phyloP scores from a whole-genome alignment of 2,329 filamentous ascomycete genomes.

The Aspergillus aculeatus region DNA sequence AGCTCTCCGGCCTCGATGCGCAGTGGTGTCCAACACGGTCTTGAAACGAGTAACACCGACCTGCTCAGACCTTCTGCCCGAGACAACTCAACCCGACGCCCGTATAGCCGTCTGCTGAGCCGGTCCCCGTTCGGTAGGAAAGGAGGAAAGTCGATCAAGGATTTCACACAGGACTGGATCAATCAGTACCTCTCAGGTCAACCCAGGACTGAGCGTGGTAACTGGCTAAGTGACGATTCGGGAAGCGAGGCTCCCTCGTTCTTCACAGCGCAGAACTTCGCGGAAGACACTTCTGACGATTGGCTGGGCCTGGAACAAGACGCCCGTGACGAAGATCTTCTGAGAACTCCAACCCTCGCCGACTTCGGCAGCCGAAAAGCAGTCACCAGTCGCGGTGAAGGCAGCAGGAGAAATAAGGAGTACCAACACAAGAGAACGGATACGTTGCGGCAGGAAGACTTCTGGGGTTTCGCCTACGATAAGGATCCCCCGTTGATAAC shows the following conservation, averaged over 20 bases:
- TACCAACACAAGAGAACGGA: slow-evolving; percentile 39
- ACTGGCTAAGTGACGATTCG: slow-evolving; percentile 80
- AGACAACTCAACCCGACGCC: slow-evolving; percentile 23
- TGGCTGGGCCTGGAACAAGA: slow-evolving; percentile 46
- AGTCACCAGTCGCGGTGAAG: slow-evolving; percentile 17
- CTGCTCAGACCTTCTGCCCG: slow-evolving; percentile 30
- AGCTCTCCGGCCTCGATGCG: slow-evolving; percentile 36
- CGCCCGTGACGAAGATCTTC: slow-evolving; percentile 36
- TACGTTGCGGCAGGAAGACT: slow-evolving; percentile 46
- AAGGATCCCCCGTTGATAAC: slow-evolving; percentile 34
- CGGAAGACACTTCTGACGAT: slow-evolving; percentile 44
- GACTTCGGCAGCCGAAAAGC: slow-evolving; percentile 34
- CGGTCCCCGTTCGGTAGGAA: slow-evolving; percentile 26
- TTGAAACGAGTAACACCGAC: slow-evolving; percentile 27
- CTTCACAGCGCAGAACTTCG: slow-evolving; percentile 42
- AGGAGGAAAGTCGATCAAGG: slow-evolving; percentile 43
- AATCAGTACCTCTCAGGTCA: slow-evolving; percentile 76
- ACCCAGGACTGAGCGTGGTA: slow-evolving; percentile 66
- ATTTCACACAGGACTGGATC: slow-evolving; percentile 82
- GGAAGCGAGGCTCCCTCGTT: slow-evolving; percentile 71
- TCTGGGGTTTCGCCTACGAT: slow-evolving; percentile 47
- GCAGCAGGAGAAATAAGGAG: slow-evolving; percentile 31
- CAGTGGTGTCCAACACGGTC: slow-evolving; percentile 23
- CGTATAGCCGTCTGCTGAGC: slow-evolving; percentile 27
- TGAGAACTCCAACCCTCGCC: slow-evolving; percentile 42